phyloP scores from a whole-genome alignment of 2,329 filamentous ascomycete species.

The Ophiostoma ulmi region DNA sequence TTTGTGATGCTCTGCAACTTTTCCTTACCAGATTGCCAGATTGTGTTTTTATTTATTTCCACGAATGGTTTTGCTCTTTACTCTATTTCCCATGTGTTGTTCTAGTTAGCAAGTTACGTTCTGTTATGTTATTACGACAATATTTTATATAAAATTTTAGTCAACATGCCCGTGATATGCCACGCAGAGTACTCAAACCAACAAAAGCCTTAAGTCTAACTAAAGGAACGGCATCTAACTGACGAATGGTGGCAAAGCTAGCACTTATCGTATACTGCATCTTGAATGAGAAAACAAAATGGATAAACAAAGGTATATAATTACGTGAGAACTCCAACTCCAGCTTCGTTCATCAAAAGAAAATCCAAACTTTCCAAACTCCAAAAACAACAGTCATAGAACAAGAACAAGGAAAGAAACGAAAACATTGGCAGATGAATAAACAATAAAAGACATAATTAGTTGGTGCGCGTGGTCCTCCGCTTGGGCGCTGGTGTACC shows the following conservation, averaged over 20 bases:
- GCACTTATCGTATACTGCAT: background rate
- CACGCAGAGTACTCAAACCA: background rate
- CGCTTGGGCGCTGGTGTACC: slow-evolving; percentile 29
- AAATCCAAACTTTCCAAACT: background rate
- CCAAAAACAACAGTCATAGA: background rate
- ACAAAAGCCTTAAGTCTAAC: background rate
- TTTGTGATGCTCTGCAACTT: background rate
- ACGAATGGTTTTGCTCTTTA: background rate
- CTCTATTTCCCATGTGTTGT: background rate
- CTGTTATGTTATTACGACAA: background rate
- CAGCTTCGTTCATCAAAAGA: slow-evolving; percentile 8
- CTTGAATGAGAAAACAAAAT: background rate
- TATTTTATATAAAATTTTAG: background rate
- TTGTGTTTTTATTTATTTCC: background rate
- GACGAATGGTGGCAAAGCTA: too few relatives aligned
- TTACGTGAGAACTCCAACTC: slow-evolving; percentile 9
- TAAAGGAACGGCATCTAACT: too few relatives aligned
- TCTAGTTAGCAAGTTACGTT: background rate
- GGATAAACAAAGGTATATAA: slow-evolving; percentile 12
- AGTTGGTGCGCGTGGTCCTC: slow-evolving; percentile 18
- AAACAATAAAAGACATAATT: background rate
- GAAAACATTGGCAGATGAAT: background rate
- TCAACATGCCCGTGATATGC: background rate
- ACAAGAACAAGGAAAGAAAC: background rate
- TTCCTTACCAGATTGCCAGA: background rate